A percentile compares a stretch with the other conserved stretches of the same genome.
phyloP scores from a whole-genome alignment of 495 filamentous ascomycete species.

The Elaphomyces granulatus region DNA sequence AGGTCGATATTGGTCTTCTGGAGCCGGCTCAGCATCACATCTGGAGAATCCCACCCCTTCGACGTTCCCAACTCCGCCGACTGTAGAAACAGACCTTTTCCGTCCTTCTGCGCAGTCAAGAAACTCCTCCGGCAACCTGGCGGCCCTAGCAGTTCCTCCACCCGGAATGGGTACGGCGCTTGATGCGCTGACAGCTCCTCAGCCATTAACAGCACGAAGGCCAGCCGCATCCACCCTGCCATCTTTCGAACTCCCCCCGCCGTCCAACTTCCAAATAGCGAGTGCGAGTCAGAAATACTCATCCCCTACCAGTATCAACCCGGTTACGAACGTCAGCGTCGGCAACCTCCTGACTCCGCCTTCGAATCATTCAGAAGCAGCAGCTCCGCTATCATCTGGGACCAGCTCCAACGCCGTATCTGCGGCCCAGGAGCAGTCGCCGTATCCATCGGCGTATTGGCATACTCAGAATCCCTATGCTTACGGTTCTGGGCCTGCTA shows the following conservation, averaged over 20 bases:
- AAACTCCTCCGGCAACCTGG: constrained; percentile 25
- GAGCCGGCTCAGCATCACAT: constrained; percentile 14
- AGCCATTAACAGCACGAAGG: constrained; percentile 43
- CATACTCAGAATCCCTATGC: constrained; percentile 39
- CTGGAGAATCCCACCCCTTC: constrained; percentile 9
- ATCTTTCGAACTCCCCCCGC: constrained; percentile 47
- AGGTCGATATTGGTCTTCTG: constrained; percentile 30
- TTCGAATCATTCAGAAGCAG: constrained; percentile 46
- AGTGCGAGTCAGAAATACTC: constrained; percentile 28
- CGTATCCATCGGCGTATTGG: constrained; percentile 28
- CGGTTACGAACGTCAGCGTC: constrained; percentile 37
- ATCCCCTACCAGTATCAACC: constrained; percentile 25
- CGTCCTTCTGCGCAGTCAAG: constrained; percentile 14
- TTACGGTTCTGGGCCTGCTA: constrained; percentile 31
- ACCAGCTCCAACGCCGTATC: constrained; percentile 33
- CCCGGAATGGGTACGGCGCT: constrained; percentile 32
- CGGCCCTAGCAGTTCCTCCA: constrained; percentile 30
- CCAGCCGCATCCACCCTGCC: constrained; percentile 46
- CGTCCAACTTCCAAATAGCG: constrained; percentile 17
- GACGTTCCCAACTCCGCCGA: constrained; percentile 18
- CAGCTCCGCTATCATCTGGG: constrained; percentile 46
- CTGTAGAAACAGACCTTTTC: constrained; percentile 25
- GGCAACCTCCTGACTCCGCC: constrained; percentile 50
- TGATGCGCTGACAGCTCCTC: constrained; percentile 27
- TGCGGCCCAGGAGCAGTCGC: constrained; percentile 32